Evolutionary conservation across 2,329 filamentous ascomycete species (phyloP), one percentile per base, ranked within the genome.

Genomic region (Aspergillus floridensis): DNA sequence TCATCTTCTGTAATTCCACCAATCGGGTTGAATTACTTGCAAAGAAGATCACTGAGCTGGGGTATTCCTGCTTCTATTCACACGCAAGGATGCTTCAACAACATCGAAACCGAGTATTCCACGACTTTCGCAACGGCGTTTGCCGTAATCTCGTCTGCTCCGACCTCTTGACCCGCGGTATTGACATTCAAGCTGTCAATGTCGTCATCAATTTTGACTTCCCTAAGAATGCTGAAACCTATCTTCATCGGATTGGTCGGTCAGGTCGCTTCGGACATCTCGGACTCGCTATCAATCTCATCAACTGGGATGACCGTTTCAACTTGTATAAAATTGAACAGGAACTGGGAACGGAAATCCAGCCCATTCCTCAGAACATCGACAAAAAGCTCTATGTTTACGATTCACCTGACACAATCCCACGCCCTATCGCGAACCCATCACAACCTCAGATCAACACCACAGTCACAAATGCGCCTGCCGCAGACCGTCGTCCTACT

Each of bases 181-280:
- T 99, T 72, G 95, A 99, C 79, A 99, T 99, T 66, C 95, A 99
- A 78, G 95, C 95, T 56, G 95, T 99, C 72, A 99, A 99, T 70
- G 95, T 99, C 57, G 95, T 99, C 74, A 99, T 99, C 86, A 99
- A 99, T 81, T 99, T 99, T 72, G 95, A 99, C 73, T 99, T 99
- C 76, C 95, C 95, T 57, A 99, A 99, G 82, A 99, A 99, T 71
- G 96, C 95, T 16, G 95, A 99, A 80, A 99, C 95, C 0, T 99
- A 99, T 74, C 87, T 99, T 59, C 95, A 99, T 80, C 92, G 95
- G 68, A 99, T 99, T 74, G 95, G 95, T 82, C 91, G 95, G 74
- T 99, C 95, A 54, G 95, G 95, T 67, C 91, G 95, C 66, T 99
- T 96, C 74, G 95, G 95, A 66, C 95, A 99, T 79, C 84, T 98